Evolutionary conservation across 2,329 filamentous ascomycete genomes (phyloP).

Genomic region (Exophiala dermatitidis): DNA sequence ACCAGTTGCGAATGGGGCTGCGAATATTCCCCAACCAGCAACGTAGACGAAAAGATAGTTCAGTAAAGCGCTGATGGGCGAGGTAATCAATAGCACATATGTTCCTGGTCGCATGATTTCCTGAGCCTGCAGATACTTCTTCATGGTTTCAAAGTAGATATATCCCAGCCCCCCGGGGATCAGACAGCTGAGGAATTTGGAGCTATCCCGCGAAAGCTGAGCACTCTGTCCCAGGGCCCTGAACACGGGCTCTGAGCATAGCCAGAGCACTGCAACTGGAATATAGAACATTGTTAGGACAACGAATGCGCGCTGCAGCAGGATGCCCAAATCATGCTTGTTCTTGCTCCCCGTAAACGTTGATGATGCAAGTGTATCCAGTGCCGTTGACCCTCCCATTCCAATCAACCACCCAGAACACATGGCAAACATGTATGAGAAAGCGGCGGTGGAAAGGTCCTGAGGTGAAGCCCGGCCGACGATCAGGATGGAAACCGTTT

Average conservation of each 20-base stretch:
- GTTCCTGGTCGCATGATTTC: slow-evolving; percentile 59
- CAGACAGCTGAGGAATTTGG: slow-evolving; percentile 63
- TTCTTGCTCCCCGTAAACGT: slow-evolving; percentile 75
- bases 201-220: slow-evolving; percentile 65
- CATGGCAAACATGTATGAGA: slow-evolving; percentile 93
- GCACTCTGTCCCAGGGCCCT: slow-evolving; percentile 67
- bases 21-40: slow-evolving; percentile 63
- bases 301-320: slow-evolving; percentile 69
- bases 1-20: slow-evolving; percentile 73
- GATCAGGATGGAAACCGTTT: slow-evolving; percentile 74
- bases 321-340: slow-evolving; percentile 68
- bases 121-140: slow-evolving; percentile 54
- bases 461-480: slow-evolving; percentile 73
- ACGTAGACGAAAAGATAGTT: slow-evolving; percentile 67
- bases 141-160: slow-evolving; percentile 76
- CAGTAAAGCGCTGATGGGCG: slow-evolving; percentile 51
- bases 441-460: slow-evolving; percentile 71
- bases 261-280: slow-evolving; percentile 66
- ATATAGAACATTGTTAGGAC: slow-evolving; percentile 66
- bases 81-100: slow-evolving; percentile 55
- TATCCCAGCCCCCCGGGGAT: slow-evolving; percentile 79
- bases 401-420: slow-evolving; percentile 80
- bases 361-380: slow-evolving; percentile 77
- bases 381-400: slow-evolving; percentile 74
- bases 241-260: slow-evolving; percentile 67